Conservation (phyloP, 352 stramenopile species). For the Phytopythium montanum region DNA sequence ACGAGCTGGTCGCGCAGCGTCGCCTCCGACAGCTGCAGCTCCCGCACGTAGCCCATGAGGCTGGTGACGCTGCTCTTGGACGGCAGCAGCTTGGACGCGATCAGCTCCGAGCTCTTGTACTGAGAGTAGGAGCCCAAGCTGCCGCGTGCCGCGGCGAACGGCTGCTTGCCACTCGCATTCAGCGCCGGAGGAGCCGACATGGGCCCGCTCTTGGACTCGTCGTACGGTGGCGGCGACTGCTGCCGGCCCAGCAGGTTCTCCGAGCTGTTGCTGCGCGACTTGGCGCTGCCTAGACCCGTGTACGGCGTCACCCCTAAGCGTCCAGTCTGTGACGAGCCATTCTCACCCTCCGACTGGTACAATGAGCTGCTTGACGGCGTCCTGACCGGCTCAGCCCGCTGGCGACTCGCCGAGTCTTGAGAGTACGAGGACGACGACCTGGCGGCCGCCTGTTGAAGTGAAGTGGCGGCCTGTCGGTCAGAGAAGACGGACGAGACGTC, state of each 20-base stretch:
- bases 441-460: neutral
- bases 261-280: slow-evolving; percentile 47
- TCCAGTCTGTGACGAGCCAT: slow-evolving; percentile 46
- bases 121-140: slow-evolving; percentile 24
- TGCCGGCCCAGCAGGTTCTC: slow-evolving; percentile 22
- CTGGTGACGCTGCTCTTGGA: slow-evolving; percentile 55
- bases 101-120: slow-evolving; percentile 31
- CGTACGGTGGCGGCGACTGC: slow-evolving; percentile 16
- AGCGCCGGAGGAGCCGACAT: slow-evolving; percentile 40
- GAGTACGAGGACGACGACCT: neutral
- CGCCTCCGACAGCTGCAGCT: slow-evolving; percentile 66
- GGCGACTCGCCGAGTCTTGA: slow-evolving; percentile 10
- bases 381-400: slow-evolving; percentile 16
- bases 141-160: slow-evolving; percentile 15
- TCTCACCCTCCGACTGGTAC: slow-evolving; percentile 21
- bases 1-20: slow-evolving; percentile 57
- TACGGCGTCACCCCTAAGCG: slow-evolving; percentile 50
- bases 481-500: slow-evolving; percentile 8
- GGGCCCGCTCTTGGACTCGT: slow-evolving; percentile 33
- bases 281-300: slow-evolving; percentile 50
- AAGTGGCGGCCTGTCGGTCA: slow-evolving; percentile 5
- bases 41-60: slow-evolving; percentile 72
- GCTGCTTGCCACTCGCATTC: slow-evolving; percentile 22
- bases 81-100: slow-evolving; percentile 56
- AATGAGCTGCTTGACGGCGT: slow-evolving; percentile 21